A percentile compares a stretch with the other conserved stretches of the same genome.
Evolutionary conservation across 148 eudicot genomes (phyloP).

Genomic region (Amaranthus cruentus): DNA sequence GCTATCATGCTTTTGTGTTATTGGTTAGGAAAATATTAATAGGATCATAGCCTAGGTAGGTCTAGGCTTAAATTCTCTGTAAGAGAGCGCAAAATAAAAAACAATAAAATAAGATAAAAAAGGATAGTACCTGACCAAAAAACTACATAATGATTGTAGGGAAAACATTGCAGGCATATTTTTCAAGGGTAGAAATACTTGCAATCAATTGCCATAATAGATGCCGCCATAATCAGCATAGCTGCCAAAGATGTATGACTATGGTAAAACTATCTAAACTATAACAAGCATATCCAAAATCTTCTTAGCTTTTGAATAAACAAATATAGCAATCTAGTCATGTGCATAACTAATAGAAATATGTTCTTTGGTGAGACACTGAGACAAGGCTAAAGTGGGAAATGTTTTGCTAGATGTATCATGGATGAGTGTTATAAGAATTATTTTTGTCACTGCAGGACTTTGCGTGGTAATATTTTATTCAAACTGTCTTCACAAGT

Average conservation of each 20-base stretch:
- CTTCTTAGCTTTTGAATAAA: constrained; percentile 1
- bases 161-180: neutral
- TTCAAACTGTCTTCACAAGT: constrained; percentile 2
- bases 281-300: constrained; percentile 14
- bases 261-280: constrained; percentile 5
- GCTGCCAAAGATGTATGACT: constrained; percentile 8
- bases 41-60: too few relatives aligned
- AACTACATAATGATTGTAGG: constrained; percentile 10
- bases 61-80: too few relatives aligned
- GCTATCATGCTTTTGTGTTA: too few relatives aligned
- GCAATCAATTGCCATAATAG: constrained; percentile 26
- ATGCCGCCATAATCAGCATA: constrained; percentile 20
- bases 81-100: too few relatives aligned
- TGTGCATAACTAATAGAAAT: neutral
- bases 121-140: constrained; percentile 1
- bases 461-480: constrained; percentile 15
- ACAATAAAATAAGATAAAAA: too few relatives aligned
- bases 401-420: neutral
- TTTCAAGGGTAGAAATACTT: constrained; percentile 19
- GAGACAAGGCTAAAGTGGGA: constrained; percentile 12
- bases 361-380: constrained; percentile 5
- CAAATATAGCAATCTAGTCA: constrained; percentile 2
- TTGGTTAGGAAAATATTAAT: too few relatives aligned
- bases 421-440: constrained; percentile 14
- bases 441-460: constrained; percentile 8